phyloP scores from a whole-genome alignment of 2,329 filamentous ascomycete genomes.

The Aspergillus sp. region DNA sequence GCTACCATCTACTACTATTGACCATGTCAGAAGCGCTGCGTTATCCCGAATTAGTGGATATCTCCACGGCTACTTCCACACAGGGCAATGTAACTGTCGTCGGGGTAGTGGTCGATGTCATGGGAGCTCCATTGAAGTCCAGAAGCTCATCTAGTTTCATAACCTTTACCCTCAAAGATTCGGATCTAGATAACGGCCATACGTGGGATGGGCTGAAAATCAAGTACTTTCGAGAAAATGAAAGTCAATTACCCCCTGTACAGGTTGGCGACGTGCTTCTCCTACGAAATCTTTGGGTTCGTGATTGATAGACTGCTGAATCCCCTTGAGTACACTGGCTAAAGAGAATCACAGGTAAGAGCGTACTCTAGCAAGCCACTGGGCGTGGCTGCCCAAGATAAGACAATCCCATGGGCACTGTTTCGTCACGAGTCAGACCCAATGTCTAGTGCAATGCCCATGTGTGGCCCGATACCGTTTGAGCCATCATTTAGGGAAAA shows the following conservation, averaged over 20 bases:
- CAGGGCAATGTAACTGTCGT: conserved; percentile 56
- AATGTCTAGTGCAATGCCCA: conserved; percentile 19
- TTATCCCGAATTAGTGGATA: conserved; percentile 42
- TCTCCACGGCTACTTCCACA: conserved; percentile 47
- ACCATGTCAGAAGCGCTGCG: not conserved
- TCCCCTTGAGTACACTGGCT: not conserved
- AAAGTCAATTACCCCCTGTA: conserved; percentile 46
- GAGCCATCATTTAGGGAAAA: conserved; percentile 30
- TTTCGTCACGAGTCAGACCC: conserved; percentile 29
- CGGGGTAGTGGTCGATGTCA: conserved; percentile 68
- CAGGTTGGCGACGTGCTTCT: conserved; percentile 63
- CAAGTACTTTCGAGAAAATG: conserved; percentile 59
- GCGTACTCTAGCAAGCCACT: conserved; percentile 19
- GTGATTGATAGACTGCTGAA: conserved; percentile 25
- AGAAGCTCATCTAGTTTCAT: conserved; percentile 60
- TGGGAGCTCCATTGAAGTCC: conserved; percentile 51
- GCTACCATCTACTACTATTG: not conserved
- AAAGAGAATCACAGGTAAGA: conserved; percentile 16
- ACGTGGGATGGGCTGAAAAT: conserved; percentile 49
- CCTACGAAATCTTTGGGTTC: conserved; percentile 58
- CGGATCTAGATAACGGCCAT: conserved; percentile 44
- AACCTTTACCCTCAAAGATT: conserved; percentile 61
- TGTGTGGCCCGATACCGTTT: conserved; percentile 28
- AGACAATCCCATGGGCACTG: conserved; percentile 34
- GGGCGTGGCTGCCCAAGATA: conserved; percentile 28